phyloP scores from a whole-genome alignment of 345 rosid genomes.

The Cardiospermum halicacabum region DNA sequence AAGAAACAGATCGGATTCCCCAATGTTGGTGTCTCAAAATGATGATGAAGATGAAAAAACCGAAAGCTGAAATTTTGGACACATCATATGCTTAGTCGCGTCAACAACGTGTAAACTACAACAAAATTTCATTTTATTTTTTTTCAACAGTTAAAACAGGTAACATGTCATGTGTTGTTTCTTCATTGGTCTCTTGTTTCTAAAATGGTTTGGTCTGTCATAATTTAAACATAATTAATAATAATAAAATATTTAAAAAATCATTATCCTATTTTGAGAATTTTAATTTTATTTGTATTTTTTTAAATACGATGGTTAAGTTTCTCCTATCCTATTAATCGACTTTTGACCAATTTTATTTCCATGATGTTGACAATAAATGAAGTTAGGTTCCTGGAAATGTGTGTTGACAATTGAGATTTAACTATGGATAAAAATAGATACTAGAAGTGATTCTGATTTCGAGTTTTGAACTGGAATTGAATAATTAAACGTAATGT shows the following conservation, averaged over 20 bases:
- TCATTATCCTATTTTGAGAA: too few species aligned
- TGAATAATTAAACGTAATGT: too few species aligned
- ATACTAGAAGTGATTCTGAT: too few species aligned
- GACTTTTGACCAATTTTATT: too few species aligned
- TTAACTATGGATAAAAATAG: too few species aligned
- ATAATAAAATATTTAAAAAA: too few species aligned
- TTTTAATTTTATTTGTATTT: too few species aligned
- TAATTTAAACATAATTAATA: too few species aligned
- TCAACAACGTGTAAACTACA: background rate
- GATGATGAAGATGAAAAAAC: background rate
- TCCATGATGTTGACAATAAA: too few species aligned
- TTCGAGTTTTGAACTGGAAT: background rate
- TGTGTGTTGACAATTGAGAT: too few species aligned
- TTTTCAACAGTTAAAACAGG: background rate
- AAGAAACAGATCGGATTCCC: background rate
- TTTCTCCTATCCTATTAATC: too few species aligned
- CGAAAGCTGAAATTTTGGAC: background rate
- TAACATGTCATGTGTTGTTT: background rate
- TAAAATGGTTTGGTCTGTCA: background rate
- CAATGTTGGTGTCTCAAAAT: background rate
- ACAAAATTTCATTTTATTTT: background rate
- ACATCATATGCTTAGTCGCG: background rate
- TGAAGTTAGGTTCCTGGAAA: too few species aligned
- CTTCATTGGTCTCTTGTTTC: background rate
- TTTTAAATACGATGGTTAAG: background rate